phyloP scores from a whole-genome alignment of 148 eudicot genomes.

The Polygonum aviculare region DNA sequence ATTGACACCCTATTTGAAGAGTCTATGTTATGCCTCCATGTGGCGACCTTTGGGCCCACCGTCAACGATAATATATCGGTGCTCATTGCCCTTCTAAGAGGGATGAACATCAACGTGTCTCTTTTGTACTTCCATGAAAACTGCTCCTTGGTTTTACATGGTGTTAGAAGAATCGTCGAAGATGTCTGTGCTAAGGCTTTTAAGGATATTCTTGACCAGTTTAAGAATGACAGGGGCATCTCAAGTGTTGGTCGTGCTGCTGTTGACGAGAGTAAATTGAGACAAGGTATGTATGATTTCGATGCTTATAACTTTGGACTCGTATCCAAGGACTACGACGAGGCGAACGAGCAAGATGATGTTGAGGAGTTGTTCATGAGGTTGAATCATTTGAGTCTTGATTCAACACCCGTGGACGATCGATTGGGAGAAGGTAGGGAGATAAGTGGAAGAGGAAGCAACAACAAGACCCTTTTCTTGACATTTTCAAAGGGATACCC shows the following conservation, averaged over 20 bases:
- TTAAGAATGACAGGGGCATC: neutral
- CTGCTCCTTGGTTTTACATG: constrained; percentile 1
- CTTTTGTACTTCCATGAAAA: constrained; percentile 25
- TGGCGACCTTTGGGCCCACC: constrained; percentile 7
- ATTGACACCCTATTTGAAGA: constrained; percentile 32
- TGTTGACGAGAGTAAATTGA: neutral
- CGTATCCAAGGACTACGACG: neutral
- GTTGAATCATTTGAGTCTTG: neutral
- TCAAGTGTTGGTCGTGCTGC: neutral
- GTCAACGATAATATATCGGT: constrained; percentile 21
- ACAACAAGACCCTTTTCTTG: constrained; percentile 34
- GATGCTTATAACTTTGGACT: neutral
- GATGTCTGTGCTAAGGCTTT: constrained; percentile 25
- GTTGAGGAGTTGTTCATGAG: neutral
- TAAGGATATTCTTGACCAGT: constrained; percentile 19
- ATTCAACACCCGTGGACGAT: neutral
- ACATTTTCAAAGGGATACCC: constrained; percentile 54
- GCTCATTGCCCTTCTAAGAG: constrained; percentile 15
- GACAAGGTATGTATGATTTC: neutral
- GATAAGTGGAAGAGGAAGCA: neutral
- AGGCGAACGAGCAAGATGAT: neutral
- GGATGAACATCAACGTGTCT: constrained; percentile 20
- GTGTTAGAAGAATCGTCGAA: constrained; percentile 2
- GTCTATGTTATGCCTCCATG: constrained; percentile 28
- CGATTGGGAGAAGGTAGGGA: neutral